These are phyloP conservation scores for Cynanchum wilfordii DNA, from an alignment of 257 asterid species.

Conservation along the genomic window DNA sequence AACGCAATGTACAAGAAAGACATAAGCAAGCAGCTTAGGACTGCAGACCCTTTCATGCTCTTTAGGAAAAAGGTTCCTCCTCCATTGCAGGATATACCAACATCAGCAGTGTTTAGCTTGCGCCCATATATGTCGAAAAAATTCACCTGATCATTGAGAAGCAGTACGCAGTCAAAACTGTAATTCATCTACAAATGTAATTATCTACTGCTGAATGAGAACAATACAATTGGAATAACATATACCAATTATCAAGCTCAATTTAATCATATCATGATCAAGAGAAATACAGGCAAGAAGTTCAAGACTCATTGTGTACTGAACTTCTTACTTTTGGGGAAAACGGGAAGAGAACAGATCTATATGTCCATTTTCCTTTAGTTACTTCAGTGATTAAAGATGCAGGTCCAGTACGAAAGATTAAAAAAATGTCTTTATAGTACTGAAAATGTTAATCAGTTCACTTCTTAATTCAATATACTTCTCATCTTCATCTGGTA, in stretches of 20 bases:
- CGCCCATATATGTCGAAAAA: conserved; percentile 90
- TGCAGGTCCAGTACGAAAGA: not conserved
- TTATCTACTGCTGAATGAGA: not conserved
- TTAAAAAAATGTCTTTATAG: not conserved
- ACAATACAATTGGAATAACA: not conserved
- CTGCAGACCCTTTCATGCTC: conserved; percentile 61
- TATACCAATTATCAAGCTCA: not conserved
- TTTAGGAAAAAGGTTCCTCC: conserved; percentile 68
- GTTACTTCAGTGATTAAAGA: not conserved
- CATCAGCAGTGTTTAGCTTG: conserved; percentile 73
- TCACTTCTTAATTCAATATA: not conserved
- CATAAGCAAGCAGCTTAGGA: not conserved
- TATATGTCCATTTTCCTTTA: not conserved
- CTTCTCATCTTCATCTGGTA: not conserved
- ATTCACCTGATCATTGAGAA: conserved; percentile 51
- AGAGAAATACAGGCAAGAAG: not conserved
- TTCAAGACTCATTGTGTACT: not conserved
- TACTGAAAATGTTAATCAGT: not conserved
- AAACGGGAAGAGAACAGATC: not conserved
- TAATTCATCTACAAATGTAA: not conserved
- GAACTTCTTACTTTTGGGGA: no score
- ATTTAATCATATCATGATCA: not conserved
- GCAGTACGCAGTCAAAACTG: not conserved
- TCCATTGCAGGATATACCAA: conserved; percentile 83
- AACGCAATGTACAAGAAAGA: conserved; percentile 7